Evolutionary conservation across 306 rosid species (phyloP), one percentile per base, ranked within the genome.

Genomic region (Cyamopsis tetragonoloba): DNA sequence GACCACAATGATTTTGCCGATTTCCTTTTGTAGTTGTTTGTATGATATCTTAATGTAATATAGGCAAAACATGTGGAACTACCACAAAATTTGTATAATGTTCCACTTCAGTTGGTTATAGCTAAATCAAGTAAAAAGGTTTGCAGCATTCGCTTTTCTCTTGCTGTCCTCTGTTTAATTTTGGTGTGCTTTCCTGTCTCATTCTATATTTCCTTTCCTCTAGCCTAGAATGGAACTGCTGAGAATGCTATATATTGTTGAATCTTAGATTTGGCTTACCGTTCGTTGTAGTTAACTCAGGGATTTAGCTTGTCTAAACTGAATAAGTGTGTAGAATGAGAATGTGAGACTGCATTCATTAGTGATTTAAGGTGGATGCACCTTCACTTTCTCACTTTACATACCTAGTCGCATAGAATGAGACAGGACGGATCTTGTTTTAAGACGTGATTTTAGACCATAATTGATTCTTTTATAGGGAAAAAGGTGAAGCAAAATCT

Each of bases 1-100:
- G 11, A 18, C 28, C 23, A 7, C 15, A 23, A 30, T 62, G 66
- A 44, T 43, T 22, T 8, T 38, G 20, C 38, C 62, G 54, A 35
- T 32, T 63, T 70, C 39, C 18, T 35, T 23, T 46, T 30, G 48
- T 37, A 35, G 30, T 68, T 73, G 51, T n/a, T n/a, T n/a, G n/a
- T n/a, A n/a, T n/a, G n/a, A n/a, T 64, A 77, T 69, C 53, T 58
- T 64, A 3, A 20, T 60, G 68, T 63, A 68, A 35, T 24, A 12
- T 64, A 54, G 42, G 63, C 1, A 7, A 47, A 56, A 56, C 63
- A 20, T 3, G 24, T 41, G 58, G 73, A 63, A 68, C 77, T 53
- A 12, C 37, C 12, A 28, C 17, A 31, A 24, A 53, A 39, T 38
- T 61, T 67, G 50, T 76, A 17, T 59, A 46, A 56, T 63, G 55